These are phyloP conservation scores for Farysia itapuensis DNA, from an alignment of 1,284 basidiomycete genomes.

Conservation along the genomic window DNA sequence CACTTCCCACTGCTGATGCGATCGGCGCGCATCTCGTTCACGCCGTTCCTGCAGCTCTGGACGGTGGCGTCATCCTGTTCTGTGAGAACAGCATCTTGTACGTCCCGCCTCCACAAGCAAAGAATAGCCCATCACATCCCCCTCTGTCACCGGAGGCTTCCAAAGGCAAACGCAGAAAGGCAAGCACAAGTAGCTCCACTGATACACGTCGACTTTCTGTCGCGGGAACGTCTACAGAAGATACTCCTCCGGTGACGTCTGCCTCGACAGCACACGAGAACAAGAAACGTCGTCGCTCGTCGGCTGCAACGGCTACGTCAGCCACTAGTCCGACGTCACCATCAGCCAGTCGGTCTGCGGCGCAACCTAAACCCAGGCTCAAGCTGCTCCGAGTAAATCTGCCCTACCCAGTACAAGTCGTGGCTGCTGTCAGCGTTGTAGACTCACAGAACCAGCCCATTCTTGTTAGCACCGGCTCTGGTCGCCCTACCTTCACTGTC, in stretches of 20 bases:
- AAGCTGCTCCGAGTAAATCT: constrained; percentile 30
- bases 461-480: not conserved
- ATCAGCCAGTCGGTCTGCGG: not conserved
- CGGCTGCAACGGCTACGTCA: constrained; percentile 7
- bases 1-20: constrained; percentile 47
- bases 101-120: constrained; percentile 34
- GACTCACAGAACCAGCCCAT: constrained; percentile 4
- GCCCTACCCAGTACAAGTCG: constrained; percentile 39
- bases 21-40: constrained; percentile 44
- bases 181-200: constrained; percentile 17
- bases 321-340: not conserved
- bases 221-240: no score
- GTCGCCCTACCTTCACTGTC: constrained; percentile 10
- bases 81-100: constrained; percentile 45
- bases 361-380: constrained; percentile 2
- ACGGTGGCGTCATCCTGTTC: constrained; percentile 54
- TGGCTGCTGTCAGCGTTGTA: constrained; percentile 22
- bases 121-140: not conserved
- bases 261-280: no score
- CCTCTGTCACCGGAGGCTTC: no score
- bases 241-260: no score
- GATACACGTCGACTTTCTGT: constrained; percentile 10
- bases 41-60: constrained; percentile 39
- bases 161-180: constrained; percentile 44
- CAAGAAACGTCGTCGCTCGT: constrained; percentile 41